These are phyloP conservation scores for Kluyveromyces lactis DNA, from an alignment of 805 yeast species.

Conservation along the genomic window DNA sequence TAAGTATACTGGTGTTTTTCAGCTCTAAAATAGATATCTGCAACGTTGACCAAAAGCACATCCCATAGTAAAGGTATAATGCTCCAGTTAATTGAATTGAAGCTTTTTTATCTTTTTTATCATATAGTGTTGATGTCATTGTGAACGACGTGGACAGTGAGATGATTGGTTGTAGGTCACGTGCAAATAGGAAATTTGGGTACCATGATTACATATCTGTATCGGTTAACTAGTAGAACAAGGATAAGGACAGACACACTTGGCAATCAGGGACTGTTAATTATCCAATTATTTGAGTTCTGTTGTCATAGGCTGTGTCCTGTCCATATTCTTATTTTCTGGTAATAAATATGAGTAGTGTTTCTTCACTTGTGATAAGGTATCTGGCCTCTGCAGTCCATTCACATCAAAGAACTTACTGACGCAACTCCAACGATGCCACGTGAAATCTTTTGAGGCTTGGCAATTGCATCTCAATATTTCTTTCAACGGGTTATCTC, in stretches of 20 bases:
- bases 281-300: too few species aligned
- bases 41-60: too few species aligned
- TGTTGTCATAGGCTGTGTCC: too few species aligned
- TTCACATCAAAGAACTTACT: conserved; percentile 37
- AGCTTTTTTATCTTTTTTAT: too few species aligned
- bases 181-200: too few species aligned
- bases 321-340: too few species aligned
- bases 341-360: neutral
- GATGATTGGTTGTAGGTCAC: conserved; percentile 18
- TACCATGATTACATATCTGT: too few species aligned
- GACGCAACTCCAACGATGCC: conserved; percentile 56
- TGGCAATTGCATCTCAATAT: conserved; percentile 53
- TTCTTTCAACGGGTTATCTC: conserved; percentile 41
- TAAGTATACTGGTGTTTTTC: conserved; percentile 4
- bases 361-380: conserved; percentile 2
- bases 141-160: neutral
- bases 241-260: too few species aligned
- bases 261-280: too few species aligned
- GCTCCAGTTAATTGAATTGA: too few species aligned
- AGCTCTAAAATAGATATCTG: conserved; percentile 5
- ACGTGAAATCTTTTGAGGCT: conserved; percentile 54
- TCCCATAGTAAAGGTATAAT: too few species aligned
- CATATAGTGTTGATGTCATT: neutral
- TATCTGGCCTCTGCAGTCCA: conserved; percentile 7
- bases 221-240: too few species aligned